Evolutionary conservation across 2,329 filamentous ascomycete species (phyloP), one percentile per base, ranked within the genome.

Genomic region (Trichothecium sympodiale): DNA sequence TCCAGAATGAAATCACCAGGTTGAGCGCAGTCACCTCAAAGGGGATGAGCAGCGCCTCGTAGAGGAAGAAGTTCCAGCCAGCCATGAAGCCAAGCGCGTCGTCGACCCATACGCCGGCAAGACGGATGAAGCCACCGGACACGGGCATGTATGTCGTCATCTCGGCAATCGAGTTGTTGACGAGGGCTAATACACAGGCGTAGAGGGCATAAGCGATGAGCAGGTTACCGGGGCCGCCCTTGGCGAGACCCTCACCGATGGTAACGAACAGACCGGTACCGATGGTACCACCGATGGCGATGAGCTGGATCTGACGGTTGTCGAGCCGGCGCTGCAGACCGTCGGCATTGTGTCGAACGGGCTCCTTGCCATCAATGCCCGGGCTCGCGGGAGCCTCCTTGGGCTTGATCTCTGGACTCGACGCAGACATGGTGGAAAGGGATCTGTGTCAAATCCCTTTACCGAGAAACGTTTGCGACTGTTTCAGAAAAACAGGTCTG

Each of bases 101-200:
- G 49, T 78, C 74, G 8, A 74, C 71, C 67, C 71, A 39, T 43
- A 70, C 59, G 14, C 71, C 71, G 6, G 71, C 71, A 51, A 77
- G 60, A 35, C 74, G 69, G 40, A 77, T 66, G 48, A 75, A 77
- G 3, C 67, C 67, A 37, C 72, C 72, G 31, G 61, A 63, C 27
- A 77, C 65, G 13, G 74, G 74, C 60, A 73, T 70, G 43, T 66
- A 69, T 28, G 62, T 61, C 16, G 60, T 63, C 72, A 78, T 77
- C 49, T 78, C 74, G 8, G 74, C 72, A 38, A 76, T 62, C 39
- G 63, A 65, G 46, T 75, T 77, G 59, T 75, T 77, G 47, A 77
- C 66, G 29, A 74, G 53, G n/a, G 55, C 72, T 37, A 77, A 58
- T 38, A 76, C 47, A 43, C 55, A 51, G 31, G 56, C 57, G 49